Evolutionary conservation across 345 rosid species (phyloP).

Genomic region (Pistacia atlantica): DNA sequence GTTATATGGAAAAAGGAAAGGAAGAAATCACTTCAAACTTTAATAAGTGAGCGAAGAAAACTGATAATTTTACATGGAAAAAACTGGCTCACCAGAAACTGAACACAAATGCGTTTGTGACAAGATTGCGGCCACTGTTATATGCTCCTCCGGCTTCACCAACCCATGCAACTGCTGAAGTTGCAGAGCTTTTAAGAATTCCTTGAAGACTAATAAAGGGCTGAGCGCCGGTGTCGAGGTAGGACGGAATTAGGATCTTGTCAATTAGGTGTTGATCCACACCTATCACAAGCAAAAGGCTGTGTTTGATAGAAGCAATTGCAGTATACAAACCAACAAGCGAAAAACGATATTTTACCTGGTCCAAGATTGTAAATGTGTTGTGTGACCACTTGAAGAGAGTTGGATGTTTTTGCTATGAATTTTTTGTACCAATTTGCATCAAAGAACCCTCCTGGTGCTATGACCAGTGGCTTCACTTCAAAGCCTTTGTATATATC

Average conservation of each 20-base stretch:
- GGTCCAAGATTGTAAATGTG: constrained; percentile 65
- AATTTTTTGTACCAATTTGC: constrained; percentile 43
- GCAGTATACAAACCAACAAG: no score
- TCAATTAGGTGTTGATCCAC: constrained; percentile 42
- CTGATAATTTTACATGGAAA: not conserved
- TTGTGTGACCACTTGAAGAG: constrained; percentile 49
- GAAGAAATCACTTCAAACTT: not conserved
- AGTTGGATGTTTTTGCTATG: constrained; percentile 27
- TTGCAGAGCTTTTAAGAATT: constrained; percentile 39
- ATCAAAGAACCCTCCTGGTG: constrained; percentile 58
- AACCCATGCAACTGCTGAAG: constrained; percentile 61
- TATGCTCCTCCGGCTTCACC: constrained; percentile 71
- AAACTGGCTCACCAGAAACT: constrained; percentile 54
- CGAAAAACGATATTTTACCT: constrained; percentile 24
- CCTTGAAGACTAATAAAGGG: constrained; percentile 35
- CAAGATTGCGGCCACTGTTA: constrained; percentile 57
- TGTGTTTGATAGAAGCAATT: no score
- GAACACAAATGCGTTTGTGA: constrained; percentile 52
- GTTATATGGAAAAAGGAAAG: not conserved
- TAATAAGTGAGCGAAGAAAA: not conserved
- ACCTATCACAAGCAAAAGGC: constrained; percentile 32
- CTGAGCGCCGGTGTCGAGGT: constrained; percentile 33
- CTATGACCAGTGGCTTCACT: constrained; percentile 45
- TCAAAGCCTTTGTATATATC: constrained; percentile 29
- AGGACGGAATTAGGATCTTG: constrained; percentile 51